Base-by-base conservation (phyloP, 805 yeast species). In the Kodamaea neixiangensis region DNA sequence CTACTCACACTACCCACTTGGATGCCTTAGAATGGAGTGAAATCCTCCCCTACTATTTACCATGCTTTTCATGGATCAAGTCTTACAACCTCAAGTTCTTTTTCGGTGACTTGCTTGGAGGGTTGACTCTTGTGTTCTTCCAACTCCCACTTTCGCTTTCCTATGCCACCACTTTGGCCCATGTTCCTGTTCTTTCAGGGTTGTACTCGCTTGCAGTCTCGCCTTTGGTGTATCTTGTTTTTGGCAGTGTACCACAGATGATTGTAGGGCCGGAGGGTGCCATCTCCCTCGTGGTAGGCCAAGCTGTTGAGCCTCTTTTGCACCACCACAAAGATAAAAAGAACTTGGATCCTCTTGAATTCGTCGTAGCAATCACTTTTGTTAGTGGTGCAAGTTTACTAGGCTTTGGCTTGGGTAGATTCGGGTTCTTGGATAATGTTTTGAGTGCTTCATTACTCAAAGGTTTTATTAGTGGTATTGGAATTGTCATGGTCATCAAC, bases 121-220 rank as follows among this genome's bases (percentile, higher is more conserved):
- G 99, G 0, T 60, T 90, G 3, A 85, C 97, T 0, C 67, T 92
- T 33, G 97, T 97, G 0, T 86, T 94, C 3, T 93, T 91, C 68
- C 97, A 92, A 65, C 82, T 93, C 45, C 98, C 99, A 1, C 72
- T 93, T 48, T 86, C 91, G 5, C 54, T 74, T 15, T 72, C 77
- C 1, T 74, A 72, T 52, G 70, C 78, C 11, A 66, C 71, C 1
- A 65, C 77, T 0, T 62, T 74, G 49, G 79, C 78, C 2, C 72
- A 74, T 50, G 77, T 72, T 1, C 78, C 79, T 0, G 71, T 73
- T 2, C 55, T 69, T 7, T 68, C 72, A 43, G 79, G 77, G 0
- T 59, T 74, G 14, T 61, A 65, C 40, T 71, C 77, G 0, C 57
- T 74, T 39, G 77, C 71, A 1, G 54, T 74, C 6, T 58, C 76